These are phyloP conservation scores for Striga hermonthica DNA, from an alignment of 305 asterid genomes.

Conservation along the genomic window DNA sequence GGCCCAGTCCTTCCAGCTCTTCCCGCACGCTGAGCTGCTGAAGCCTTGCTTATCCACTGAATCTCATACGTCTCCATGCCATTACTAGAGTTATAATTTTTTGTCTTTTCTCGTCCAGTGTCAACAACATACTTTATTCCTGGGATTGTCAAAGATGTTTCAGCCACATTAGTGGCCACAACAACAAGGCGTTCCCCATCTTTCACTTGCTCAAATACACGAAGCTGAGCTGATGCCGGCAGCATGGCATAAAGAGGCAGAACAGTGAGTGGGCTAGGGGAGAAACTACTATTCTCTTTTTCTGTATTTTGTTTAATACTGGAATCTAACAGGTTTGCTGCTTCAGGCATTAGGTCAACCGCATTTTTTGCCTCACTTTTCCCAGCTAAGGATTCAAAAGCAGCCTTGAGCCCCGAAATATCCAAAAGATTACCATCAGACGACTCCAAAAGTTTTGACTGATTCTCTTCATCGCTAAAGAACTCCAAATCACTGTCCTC, in stretches of 20 bases:
- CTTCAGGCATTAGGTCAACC: constrained; percentile 34
- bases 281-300: constrained; percentile 31
- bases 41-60: constrained; percentile 97
- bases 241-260: constrained; percentile 96
- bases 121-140: constrained; percentile 91
- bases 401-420: constrained; percentile 58
- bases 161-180: constrained; percentile 95
- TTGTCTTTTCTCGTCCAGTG: constrained; percentile 88
- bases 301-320: constrained; percentile 25
- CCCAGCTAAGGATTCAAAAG: constrained; percentile 66
- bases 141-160: constrained; percentile 94
- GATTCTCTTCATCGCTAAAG: constrained; percentile 42
- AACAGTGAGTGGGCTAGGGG: constrained; percentile 54
- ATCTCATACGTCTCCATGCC: constrained; percentile 85
- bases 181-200: constrained; percentile 84
- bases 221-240: constrained; percentile 87
- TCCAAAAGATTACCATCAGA: constrained; percentile 39
- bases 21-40: constrained; percentile 94
- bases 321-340: constrained; percentile 34
- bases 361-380: constrained; percentile 38
- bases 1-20: constrained; percentile 97
- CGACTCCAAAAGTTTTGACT: constrained; percentile 38
- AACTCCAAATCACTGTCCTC: constrained; percentile 79
- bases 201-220: constrained; percentile 71
- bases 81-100: constrained; percentile 66